phyloP scores from a whole-genome alignment of 1,284 basidiomycete genomes.

The Cyathus olla region DNA sequence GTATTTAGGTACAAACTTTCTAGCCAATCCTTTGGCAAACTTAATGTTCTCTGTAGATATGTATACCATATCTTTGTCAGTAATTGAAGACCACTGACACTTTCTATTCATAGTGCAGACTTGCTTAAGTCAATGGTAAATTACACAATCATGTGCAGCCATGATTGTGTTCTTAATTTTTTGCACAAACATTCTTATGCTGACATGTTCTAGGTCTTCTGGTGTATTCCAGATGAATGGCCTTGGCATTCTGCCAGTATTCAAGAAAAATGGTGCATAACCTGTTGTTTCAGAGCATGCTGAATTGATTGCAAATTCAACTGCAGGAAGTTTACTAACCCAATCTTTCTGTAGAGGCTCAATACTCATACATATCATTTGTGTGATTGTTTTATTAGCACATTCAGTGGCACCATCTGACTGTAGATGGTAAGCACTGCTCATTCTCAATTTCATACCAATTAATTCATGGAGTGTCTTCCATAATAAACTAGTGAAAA shows the following conservation, averaged over 20 bases:
- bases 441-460: constrained; percentile 39
- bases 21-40: constrained; percentile 28
- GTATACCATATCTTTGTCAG: constrained; percentile 37
- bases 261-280: constrained; percentile 34
- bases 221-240: constrained; percentile 35
- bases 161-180: constrained; percentile 29
- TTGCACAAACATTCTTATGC: constrained; percentile 30
- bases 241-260: constrained; percentile 37
- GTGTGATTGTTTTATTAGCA: not conserved
- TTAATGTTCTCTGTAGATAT: constrained; percentile 47
- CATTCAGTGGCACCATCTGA: constrained; percentile 11
- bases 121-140: constrained; percentile 14
- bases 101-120: constrained; percentile 8
- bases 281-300: constrained; percentile 44
- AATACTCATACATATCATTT: constrained; percentile 25
- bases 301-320: constrained; percentile 30
- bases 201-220: constrained; percentile 16
- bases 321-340: constrained; percentile 19
- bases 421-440: constrained; percentile 53
- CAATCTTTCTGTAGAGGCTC: constrained; percentile 26
- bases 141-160: constrained; percentile 21
- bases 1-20: constrained; percentile 48
- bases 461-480: constrained; percentile 38
- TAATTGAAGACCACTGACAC: constrained; percentile 14
- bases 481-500: constrained; percentile 57